A percentile compares a stretch with the other conserved stretches of the same genome.
phyloP scores from a whole-genome alignment of 2,329 filamentous ascomycete genomes.

The Nothopassalora personata region DNA sequence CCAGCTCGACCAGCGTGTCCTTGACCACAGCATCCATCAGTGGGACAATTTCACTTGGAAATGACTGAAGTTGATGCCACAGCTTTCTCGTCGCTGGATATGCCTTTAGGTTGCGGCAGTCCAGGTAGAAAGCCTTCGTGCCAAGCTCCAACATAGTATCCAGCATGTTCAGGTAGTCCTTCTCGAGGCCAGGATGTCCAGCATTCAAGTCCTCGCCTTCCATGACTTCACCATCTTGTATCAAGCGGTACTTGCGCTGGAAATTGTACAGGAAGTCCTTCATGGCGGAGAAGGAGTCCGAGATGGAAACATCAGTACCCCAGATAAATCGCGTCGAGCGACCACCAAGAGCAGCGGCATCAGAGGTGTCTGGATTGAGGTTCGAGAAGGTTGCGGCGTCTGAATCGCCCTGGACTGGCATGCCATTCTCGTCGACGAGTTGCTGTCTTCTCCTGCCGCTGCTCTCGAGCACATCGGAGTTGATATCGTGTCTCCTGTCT shows the following conservation, averaged over 20 bases:
- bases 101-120: conserved; percentile 81
- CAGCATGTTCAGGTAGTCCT: conserved; percentile 78
- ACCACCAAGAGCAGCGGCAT: conserved; percentile 82
- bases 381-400: conserved; percentile 62
- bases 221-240: conserved; percentile 75
- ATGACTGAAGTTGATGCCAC: conserved; percentile 90
- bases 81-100: conserved; percentile 90
- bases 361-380: conserved; percentile 76
- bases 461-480: conserved; percentile 65
- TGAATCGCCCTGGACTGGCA: conserved; percentile 51
- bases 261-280: conserved; percentile 92
- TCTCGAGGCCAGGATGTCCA: conserved; percentile 65
- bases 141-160: conserved; percentile 88
- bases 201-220: conserved; percentile 62
- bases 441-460: conserved; percentile 52
- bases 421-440: conserved; percentile 61
- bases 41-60: conserved; percentile 92
- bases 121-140: conserved; percentile 76
- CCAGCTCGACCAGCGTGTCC: conserved; percentile 86
- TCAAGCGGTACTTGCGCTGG: conserved; percentile 88
- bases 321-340: conserved; percentile 80
- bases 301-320: conserved; percentile 94
- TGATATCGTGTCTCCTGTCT: conserved; percentile 76
- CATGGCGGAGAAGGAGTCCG: conserved; percentile 80
- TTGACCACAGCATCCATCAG: conserved; percentile 94